Evolutionary conservation across 2,329 filamentous ascomycete genomes (phyloP).

Genomic region (Ophiostoma fasciatum): DNA sequence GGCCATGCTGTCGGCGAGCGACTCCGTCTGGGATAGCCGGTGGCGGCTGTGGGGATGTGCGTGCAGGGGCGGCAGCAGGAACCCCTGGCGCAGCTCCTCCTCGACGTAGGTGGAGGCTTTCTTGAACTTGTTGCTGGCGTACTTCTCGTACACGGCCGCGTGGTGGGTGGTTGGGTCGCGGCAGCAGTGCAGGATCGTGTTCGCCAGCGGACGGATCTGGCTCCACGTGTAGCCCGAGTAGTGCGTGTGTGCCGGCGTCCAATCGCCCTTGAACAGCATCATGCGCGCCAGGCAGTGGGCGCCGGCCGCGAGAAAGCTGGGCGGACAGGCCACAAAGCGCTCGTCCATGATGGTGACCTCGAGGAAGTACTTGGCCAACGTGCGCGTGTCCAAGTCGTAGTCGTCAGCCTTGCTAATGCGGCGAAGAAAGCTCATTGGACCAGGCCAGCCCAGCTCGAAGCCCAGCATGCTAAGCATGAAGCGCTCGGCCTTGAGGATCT

Average conservation of each 20-base stretch:
- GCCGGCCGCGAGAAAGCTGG: conserved; percentile 81
- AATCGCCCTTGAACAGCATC: conserved; percentile 81
- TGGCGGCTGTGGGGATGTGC: conserved; percentile 2
- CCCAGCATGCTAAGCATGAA: conserved; percentile 97
- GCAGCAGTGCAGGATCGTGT: conserved; percentile 76
- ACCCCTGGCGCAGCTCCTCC: conserved; percentile 50
- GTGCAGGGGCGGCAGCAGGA: conserved; percentile 28
- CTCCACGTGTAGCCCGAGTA: conserved; percentile 87
- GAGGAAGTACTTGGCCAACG: conserved; percentile 92
- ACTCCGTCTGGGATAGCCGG: conserved; percentile 2
- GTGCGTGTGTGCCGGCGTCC: conserved; percentile 74
- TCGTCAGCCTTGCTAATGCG: conserved; percentile 97
- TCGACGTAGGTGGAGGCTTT: conserved; percentile 69
- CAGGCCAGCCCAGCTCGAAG: conserved; percentile 95
- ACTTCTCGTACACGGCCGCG: conserved; percentile 79
- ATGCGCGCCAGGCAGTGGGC: conserved; percentile 83
- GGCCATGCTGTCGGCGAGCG: not conserved
- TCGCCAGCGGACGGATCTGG: conserved; percentile 66
- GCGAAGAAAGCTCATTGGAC: conserved; percentile 94
- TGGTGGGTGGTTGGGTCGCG: conserved; percentile 71
- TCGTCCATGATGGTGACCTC: conserved; percentile 97
- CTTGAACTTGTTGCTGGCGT: conserved; percentile 76
- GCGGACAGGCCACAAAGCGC: conserved; percentile 80
- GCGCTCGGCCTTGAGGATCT: conserved; percentile 91
- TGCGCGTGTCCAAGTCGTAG: conserved; percentile 90